Base-by-base conservation (phyloP, 2,329 filamentous ascomycete species). In the Leptoxyphium fumago region DNA sequence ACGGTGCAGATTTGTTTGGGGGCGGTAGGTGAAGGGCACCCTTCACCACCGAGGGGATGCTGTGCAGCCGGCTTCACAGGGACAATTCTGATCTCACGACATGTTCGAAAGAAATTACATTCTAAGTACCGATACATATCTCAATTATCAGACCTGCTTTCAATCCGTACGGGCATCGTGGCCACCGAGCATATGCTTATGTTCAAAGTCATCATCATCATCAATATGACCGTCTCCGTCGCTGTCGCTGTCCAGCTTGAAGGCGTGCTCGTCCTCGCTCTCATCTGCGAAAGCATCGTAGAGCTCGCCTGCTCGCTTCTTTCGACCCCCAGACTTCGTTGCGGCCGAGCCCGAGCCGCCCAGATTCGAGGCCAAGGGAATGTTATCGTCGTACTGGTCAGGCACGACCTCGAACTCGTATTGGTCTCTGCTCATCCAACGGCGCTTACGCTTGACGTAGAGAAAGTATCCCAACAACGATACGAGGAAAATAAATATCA, bases 221-320 rank as follows among this genome's bases (percentile, higher is more conserved):
- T 15, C 32, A 36, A 13, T 13, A 15, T 15, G 3, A 36, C 15
- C 32, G 11, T 36, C 32, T 36, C 9, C 32, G 13, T 36, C 32
- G 32, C 32, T 36, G 9, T 36, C 32, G 15, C 32, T 36, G 5
- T 15, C 32, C 15, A 36, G 15, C 32, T 15, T 15, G 15, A 36
- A 36, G 9, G 32, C 42, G n/a, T 54, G 52, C 46, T 82, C 79
- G 44, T 85, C 82, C 45, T 91, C 88, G 46, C 89, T 89, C 43
- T 87, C 89, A 13, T 85, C 88, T 0, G 91, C 91, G 71, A 98
- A 98, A 4, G 91, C 91, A 69, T 98, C 91, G 61, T 98, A 98
- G 39, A 98, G 68, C 67, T 96, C 89, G 26, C 89, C 87, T 2
- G 86, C 91, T 15, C 85, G 69, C 51, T 69, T 61, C 64, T 72